phyloP scores from a whole-genome alignment of 2,329 filamentous ascomycete genomes.

The Trichoderma sp. region DNA sequence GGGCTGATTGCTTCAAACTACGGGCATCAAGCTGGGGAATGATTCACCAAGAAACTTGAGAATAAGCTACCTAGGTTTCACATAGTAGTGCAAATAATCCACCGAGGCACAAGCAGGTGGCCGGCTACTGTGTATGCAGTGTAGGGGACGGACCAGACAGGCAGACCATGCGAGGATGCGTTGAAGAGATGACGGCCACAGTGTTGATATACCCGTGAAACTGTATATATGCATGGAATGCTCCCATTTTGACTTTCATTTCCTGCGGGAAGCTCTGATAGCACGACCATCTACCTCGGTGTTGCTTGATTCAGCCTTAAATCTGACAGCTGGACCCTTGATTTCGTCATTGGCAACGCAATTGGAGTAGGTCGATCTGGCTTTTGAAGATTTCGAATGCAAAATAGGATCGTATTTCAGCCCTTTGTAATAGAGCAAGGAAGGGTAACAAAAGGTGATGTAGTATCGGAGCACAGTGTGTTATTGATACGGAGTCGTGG shows the following conservation, averaged over 20 bases:
- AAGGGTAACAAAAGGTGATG: background rate
- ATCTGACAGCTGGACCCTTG: background rate
- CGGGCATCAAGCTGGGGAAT: background rate
- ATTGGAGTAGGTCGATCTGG: background rate
- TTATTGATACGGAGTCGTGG: background rate
- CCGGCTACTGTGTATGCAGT: background rate
- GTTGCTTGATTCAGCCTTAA: background rate
- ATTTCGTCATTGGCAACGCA: background rate
- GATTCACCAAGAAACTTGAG: background rate
- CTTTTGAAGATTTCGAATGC: background rate
- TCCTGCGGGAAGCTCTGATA: background rate
- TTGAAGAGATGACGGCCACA: background rate
- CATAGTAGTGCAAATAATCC: background rate
- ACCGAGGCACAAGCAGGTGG: background rate
- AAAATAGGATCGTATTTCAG: too few relatives aligned
- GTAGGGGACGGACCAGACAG: background rate
- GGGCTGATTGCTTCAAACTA: background rate
- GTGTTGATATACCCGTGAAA: background rate
- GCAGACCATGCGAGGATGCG: background rate
- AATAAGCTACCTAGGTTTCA: background rate
- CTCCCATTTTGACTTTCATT: background rate
- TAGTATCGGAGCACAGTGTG: background rate
- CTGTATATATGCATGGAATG: background rate
- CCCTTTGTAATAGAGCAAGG: background rate
- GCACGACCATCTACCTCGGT: background rate